Evolutionary conservation across 228 moss, liverwort and hornwort genomes (phyloP).

Genomic region (Sphagnum fallax): DNA sequence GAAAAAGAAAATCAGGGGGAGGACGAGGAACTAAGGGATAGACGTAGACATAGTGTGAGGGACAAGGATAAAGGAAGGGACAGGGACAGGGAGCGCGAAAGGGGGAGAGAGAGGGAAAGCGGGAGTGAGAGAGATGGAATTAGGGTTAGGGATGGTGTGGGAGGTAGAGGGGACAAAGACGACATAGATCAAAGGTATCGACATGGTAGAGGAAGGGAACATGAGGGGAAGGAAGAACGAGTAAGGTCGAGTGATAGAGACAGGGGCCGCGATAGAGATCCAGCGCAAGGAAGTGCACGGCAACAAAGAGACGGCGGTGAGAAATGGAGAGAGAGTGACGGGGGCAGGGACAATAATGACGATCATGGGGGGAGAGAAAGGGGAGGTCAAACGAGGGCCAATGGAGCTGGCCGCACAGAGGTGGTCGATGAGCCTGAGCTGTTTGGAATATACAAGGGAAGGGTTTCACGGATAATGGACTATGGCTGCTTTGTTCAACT

Average conservation of each 20-base stretch:
- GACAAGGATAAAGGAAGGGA: conserved; percentile 12
- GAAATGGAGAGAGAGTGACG: conserved; percentile 16
- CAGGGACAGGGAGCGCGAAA: conserved; percentile 25
- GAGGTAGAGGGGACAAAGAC: conserved; percentile 16
- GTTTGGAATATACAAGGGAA: conserved; percentile 54
- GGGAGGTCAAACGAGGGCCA: conserved; percentile 7
- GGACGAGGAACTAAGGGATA: conserved; percentile 35
- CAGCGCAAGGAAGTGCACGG: conserved; percentile 13
- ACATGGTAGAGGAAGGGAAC: conserved; percentile 23
- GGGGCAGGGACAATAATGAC: conserved; percentile 23
- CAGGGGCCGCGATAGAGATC: conserved; percentile 16
- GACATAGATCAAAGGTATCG: conserved; percentile 25
- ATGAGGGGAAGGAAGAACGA: conserved; percentile 42
- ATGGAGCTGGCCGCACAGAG: conserved; percentile 6
- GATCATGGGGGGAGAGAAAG: conserved; percentile 21
- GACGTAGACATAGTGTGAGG: conserved; percentile 23
- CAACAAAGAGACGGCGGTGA: conserved; percentile 11
- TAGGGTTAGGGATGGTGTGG: conserved; percentile 18
- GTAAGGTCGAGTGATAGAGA: conserved; percentile 21
- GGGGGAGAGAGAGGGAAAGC: conserved; percentile 33
- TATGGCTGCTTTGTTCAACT: conserved; percentile 92
- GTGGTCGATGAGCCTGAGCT: conserved; percentile 45
- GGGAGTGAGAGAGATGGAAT: conserved; percentile 18
- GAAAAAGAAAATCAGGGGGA: conserved; percentile 8
- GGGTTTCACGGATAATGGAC: conserved; percentile 91